Evolutionary conservation across 106 monocot genomes (phyloP), one percentile per base, ranked within the genome.

Genomic region (Hemerocallis citrina): DNA sequence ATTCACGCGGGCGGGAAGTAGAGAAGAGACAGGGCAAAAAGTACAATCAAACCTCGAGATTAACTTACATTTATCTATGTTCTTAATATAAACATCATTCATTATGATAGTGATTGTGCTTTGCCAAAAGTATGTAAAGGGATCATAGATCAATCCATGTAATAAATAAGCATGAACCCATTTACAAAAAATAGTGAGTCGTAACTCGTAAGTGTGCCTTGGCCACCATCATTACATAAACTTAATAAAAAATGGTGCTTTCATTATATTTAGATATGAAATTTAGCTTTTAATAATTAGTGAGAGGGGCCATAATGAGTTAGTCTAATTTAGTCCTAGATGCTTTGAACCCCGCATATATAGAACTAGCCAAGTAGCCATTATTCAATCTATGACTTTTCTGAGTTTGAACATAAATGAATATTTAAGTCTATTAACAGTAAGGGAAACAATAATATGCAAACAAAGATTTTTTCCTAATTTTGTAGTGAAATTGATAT

Each of bases 1-100:
- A 28, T 44, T 44, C 62, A 62, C n/a, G 14, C 5, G 42, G 15
- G 62, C 62, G 3, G 31, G 45, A 44, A 61, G 41, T 24, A 23
- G 21, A 0, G 19, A 27, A n/a, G 31, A 3, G 11, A 0, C 21
- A 56, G n/a, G n/a, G n/a, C 21, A 56, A 56, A 31, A 23, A 12
- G 49, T 21, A 22, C 49, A 56, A 14, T 56, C 30, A 32, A n/a
- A n/a, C 32, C 15, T 7, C 14, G 29, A 56, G 19, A 22, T 11
- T 1, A 9, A 57, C n/a, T 10, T 22, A 24, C 11, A 24, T 13
- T 59, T 55, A 14, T 30, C 3, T 39, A 24, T 33, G 14, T 0
- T 23, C 12, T 23, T 9, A 38, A 22, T 20, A 25, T 23, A n/a
- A n/a, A 55, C 8, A 15, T 31, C 5, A 19, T 6, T 35, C 4